Base-by-base conservation (phyloP, 805 yeast species). In the Candida incommunis region DNA sequence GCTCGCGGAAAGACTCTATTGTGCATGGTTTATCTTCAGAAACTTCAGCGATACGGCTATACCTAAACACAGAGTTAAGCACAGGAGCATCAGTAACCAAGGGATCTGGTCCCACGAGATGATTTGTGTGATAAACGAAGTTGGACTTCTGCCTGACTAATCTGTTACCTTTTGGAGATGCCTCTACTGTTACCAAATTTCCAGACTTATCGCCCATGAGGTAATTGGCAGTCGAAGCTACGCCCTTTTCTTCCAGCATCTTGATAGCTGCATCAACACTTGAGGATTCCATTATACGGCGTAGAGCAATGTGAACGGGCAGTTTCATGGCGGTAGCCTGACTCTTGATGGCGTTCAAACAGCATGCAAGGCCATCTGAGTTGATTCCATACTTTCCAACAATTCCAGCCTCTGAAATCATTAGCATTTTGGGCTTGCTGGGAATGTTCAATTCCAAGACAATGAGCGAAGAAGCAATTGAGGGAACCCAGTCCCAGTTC, bases 401-500 rank as follows among this genome's bases (percentile, higher is more conserved):
- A 22, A 52, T 51, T 4, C 55, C 55, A 21, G 51, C 55, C 41
- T 51, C 55, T 3, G 54, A 48, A n/a, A 49, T 43, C 27, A 46
- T 42, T n/a, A 51, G 44, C 22, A 52, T 44, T 22, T 50, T 41
- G 9, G 55, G 54, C 43, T 50, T 50, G 4, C 50, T 50, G 37
- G 37, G 45, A 20, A 52, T 41, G 24, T 50, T 52, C 34, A 52
- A 43, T 21, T 48, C 45, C 13, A 52, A 31, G 22, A 52, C 18
- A 15, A 43, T 45, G 25, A 23, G 45, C 4, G 42, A 11, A 11
- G 37, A 18, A 11, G 18, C 37, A 31, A 31, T n/a, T 18, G 37
- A n/a, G 9, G 37, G 37, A n/a, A 59, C 47, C 65, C 65, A 60
- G 46, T 60, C 65, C 65, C 65, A 60, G 43, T 59, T 60, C 45